Base-by-base conservation (phyloP, 352 stramenopile genomes). In the Phytophthora quininea region DNA sequence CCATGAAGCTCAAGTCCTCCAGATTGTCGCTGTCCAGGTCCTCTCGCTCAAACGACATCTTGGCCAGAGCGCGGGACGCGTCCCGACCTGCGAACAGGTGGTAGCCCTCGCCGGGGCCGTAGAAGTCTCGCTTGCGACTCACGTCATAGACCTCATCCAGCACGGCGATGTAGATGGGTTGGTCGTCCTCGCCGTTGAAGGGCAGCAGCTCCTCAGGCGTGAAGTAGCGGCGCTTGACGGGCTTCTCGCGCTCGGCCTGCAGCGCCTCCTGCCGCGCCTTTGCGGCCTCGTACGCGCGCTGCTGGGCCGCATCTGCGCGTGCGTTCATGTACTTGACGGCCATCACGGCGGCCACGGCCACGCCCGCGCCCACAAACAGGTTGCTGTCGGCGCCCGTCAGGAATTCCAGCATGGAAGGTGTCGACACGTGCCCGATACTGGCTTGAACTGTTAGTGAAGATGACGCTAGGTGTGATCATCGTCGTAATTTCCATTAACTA, bases 141-240 rank as follows among this genome's bases (percentile, higher is more conserved):
- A 99, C 96, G 76, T 99, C 97, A 83, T 99, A 99, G 2, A 99
- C 93, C 49, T 97, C 93, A 37, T 97, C 95, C 67, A 95, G 80
- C n/a, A 99, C 64, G 14, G 87, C 94, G 33, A 99, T 92, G 76
- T 99, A 99, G 43, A 99, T 97, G 15, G 93, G 91, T 60, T 97
- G 97, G 43, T 80, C 79, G 69, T 96, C 80, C 48, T 92, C 89
- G 19, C 95, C 96, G 71, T 98, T 95, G 76, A 98, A 99, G 24
- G 88, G 74, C 43, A 82, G 66, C 27, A 99, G 78, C 74, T 99
- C 93, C 58, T 96, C 85, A 2, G 76, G 59, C 35, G 96, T 98
- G 74, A 98, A 99, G 73, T 97, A 98, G 38, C 90, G 86, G 7
- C 86, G 89, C 61, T 71, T 57, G 48, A 91, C 71, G 53, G 67